These are phyloP conservation scores for Symbiodinium pilosum DNA, from an alignment of 73 alveolate species.

Conservation along the genomic window DNA sequence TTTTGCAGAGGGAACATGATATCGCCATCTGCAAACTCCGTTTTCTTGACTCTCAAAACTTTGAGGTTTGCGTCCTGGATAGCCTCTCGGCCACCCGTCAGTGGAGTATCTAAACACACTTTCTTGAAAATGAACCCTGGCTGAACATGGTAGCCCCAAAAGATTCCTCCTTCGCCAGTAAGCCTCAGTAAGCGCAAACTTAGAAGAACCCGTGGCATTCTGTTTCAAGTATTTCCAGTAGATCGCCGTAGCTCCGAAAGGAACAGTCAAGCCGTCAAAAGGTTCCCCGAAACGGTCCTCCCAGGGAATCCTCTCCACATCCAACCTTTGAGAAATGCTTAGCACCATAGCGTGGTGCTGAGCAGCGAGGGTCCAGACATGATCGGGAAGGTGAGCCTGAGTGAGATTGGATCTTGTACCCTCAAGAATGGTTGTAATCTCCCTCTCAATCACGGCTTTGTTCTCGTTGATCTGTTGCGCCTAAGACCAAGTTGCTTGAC, in stretches of 20 bases:
- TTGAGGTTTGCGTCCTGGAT: neutral
- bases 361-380: neutral
- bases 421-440: too few relatives aligned
- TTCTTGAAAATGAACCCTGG: neutral
- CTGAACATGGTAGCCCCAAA: neutral
- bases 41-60: neutral
- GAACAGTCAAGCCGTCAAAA: neutral
- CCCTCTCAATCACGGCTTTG: neutral
- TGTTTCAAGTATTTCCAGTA: neutral
- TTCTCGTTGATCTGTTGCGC: neutral
- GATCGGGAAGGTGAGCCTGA: neutral
- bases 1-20: neutral
- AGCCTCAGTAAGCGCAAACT: neutral
- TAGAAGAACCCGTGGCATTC: neutral
- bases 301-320: neutral
- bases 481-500: neutral
- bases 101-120: too few relatives aligned
- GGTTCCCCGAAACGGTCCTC: neutral
- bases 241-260: neutral
- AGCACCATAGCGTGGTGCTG: neutral
- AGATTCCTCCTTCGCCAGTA: neutral
- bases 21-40: neutral
- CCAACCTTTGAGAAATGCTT: neutral
- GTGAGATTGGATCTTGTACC: neutral
- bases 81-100: too few relatives aligned